phyloP scores from a whole-genome alignment of 257 asterid species.

The Solanum sitiens region DNA sequence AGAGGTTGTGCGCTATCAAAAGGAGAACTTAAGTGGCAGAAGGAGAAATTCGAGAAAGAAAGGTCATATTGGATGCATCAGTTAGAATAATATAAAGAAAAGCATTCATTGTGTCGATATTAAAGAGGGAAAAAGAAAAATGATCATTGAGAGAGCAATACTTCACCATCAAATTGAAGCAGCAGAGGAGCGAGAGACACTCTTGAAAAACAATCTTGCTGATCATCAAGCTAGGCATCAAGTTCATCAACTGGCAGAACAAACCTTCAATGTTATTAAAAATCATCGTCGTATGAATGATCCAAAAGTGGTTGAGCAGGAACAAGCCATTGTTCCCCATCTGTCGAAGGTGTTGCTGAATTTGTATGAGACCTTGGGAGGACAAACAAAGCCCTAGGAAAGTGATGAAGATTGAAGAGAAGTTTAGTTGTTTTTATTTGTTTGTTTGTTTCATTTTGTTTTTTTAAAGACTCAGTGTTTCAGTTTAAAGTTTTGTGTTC shows the following conservation, averaged over 20 bases:
- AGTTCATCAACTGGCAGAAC: neutral
- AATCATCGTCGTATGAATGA: neutral
- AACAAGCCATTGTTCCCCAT: neutral
- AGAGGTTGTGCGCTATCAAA: neutral
- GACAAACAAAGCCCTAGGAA: neutral
- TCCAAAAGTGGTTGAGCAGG: accelerated
- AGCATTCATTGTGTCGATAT: neutral
- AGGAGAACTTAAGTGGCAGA: neutral
- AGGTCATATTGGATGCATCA: neutral
- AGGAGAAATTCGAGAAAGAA: neutral
- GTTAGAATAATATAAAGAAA: neutral
- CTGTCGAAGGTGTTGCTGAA: neutral
- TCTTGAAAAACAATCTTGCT: neutral
- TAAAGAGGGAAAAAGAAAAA: neutral
- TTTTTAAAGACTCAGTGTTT: too few species aligned
- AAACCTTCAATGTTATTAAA: neutral
- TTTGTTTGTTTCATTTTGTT: neutral
- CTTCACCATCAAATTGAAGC: neutral
- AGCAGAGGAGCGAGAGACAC: neutral
- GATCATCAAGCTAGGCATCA: neutral
- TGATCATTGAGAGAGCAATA: neutral
- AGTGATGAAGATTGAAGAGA: neutral
- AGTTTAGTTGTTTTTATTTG: neutral
- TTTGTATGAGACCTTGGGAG: neutral
- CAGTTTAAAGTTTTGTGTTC: too few species aligned